Base-by-base conservation (phyloP, 208 protist genomes). In the Crithidia mellificae region DNA sequence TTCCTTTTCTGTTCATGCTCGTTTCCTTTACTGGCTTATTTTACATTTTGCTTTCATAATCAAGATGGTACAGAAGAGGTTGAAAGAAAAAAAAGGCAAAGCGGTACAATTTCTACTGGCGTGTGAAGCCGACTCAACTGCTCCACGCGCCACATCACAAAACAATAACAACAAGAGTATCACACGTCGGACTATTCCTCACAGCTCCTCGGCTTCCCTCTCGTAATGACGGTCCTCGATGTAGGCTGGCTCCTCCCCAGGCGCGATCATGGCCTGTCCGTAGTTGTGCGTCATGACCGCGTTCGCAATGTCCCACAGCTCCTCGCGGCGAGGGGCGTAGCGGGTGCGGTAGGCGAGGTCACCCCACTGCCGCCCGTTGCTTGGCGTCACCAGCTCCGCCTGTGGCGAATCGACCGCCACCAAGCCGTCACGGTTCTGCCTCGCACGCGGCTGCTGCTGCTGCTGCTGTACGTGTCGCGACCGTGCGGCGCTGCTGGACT, bases 251-350 rank as follows among this genome's bases (percentile, higher is more conserved):
- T 64, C 44, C 19, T 15, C 38, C 14, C 38, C 50, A 9, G 38
- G 38, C 24, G 38, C 61, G 36, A 63, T 68, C 24, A 27, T 52
- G 27, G 39, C 9, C 29, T 47, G 20, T 15, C 12, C 30, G 57
- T 74, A 72, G 54, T 72, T 68, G 47, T 80, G 74, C 22, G 74
- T 79, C 76, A 85, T 85, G n/a, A 68, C 64, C 24, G 63, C 62
- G 39, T 83, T 66, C n/a, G 75, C 81, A 39, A 77, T 69, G 2
- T 72, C 57, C 81, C 81, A 86, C 19, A 86, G 72, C 52, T 86
- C 81, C 62, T 83, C 62, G 55, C 81, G 76, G 32, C 75, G 74
- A 27, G 66, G 47, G 0, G 72, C 56, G 74, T 74, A 77, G 56
- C 63, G 27, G 6, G 44, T 68, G 25, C 81, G 77, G 24, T 68